phyloP scores from a whole-genome alignment of 2,329 filamentous ascomycete genomes.

The Calonectria fujianensis region DNA sequence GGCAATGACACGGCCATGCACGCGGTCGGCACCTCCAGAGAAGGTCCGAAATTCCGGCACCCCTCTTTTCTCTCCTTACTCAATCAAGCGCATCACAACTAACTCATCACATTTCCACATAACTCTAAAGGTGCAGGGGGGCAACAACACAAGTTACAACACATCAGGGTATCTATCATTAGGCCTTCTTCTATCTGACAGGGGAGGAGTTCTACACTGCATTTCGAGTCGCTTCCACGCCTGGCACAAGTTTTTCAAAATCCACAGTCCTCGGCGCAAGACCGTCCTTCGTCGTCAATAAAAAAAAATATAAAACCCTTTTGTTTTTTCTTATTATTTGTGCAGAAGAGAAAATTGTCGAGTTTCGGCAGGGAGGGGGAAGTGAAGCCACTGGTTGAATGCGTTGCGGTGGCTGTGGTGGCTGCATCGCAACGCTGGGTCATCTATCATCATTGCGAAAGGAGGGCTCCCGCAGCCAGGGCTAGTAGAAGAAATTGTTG shows the following conservation, averaged over 20 bases:
- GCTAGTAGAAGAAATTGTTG: slow-evolving; percentile 36
- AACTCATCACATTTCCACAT: background rate
- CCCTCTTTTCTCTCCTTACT: background rate
- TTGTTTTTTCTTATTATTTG: slow-evolving; percentile 31
- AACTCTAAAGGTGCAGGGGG: background rate
- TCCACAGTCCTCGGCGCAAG: slow-evolving; percentile 32
- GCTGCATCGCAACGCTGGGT: slow-evolving; percentile 33
- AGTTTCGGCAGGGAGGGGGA: slow-evolving; percentile 13
- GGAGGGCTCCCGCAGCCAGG: slow-evolving; percentile 34
- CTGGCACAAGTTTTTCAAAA: slow-evolving; percentile 33
- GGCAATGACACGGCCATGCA: background rate
- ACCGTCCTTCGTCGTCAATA: slow-evolving; percentile 28
- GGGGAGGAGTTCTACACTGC: slow-evolving; percentile 38
- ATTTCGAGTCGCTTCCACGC: slow-evolving; percentile 35
- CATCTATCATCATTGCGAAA: slow-evolving; percentile 43
- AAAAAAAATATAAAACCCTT: slow-evolving; percentile 25
- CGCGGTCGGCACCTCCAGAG: background rate
- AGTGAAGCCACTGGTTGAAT: slow-evolving; percentile 19
- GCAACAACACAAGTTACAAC: slow-evolving; percentile 27
- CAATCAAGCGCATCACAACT: background rate
- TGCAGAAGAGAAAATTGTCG: slow-evolving; percentile 31
- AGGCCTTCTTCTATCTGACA: slow-evolving; percentile 42
- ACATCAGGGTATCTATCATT: slow-evolving; percentile 44
- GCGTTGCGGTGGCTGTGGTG: slow-evolving; percentile 17
- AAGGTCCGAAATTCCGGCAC: background rate